Evolutionary conservation across 2,329 filamentous ascomycete genomes (phyloP), one percentile per base, ranked within the genome.

Genomic region (Keithomyces neogunnii): DNA sequence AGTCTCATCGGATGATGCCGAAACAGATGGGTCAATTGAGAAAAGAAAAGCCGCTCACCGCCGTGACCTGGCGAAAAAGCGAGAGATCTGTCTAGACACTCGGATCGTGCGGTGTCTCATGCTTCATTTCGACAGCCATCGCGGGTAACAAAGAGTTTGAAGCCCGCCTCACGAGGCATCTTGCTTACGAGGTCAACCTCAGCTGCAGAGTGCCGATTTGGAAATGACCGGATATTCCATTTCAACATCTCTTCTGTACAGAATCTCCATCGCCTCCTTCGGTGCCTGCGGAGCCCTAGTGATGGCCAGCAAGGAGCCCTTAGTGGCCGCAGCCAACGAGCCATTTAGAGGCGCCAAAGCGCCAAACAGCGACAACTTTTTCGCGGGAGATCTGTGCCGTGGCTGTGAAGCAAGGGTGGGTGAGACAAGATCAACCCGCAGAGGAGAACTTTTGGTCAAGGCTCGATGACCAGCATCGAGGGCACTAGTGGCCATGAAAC

Each of bases 401-500:
- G 10, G 5, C 19, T 10, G 36, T 38, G 13, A n/a, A 29, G 5
- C 28, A n/a, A 2, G 4, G 4, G 8, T 9, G 40, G 8, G 1
- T 26, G 26, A 44, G 40, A 30, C 40, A 44, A 44, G 26, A 29
- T 13, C 7, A 28, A n/a, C 11, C 9, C 9, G n/a, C n/a, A 35
- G 33, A 35, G 6, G 6, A 35, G 33, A 28, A 5, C 39, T 42
- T 28, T 38, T 36, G 45, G 46, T 48, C 7, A 38, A 11, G 38
- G 13, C 13, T 13, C 3, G 43, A 19, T 49, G 35, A 19, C 19
- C 29, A 38, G 36, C 10, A 26, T 26, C 38, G 26, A 13, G 38
- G 19, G n/a, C 28, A 26, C 47, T 40, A 47, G 32, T 38, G 33
- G 42, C 51, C 49, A 57, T 55, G 54, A 50, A 57, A 57, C 56